Conservation (phyloP, 164 flowering plant genomes). For the Stephania japonica region DNA sequence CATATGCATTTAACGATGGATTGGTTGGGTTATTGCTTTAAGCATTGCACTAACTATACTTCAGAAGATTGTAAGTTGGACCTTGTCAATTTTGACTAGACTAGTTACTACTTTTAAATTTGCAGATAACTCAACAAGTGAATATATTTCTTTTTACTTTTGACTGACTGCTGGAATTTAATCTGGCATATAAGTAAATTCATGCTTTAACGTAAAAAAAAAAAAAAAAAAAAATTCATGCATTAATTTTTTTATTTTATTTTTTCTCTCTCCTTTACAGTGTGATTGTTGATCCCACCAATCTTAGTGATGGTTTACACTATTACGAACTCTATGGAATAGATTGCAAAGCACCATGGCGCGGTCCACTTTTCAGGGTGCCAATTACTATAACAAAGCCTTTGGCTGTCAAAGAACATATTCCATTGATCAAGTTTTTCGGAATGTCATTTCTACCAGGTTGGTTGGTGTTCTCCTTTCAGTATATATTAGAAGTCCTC, state of each 20-base stretch:
- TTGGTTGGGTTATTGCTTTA: too few relatives aligned
- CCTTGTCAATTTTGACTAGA: too few relatives aligned
- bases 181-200: neutral
- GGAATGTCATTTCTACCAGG: constrained; percentile 77
- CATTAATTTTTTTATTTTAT: too few relatives aligned
- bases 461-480: constrained; percentile 14
- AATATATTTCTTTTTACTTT: too few relatives aligned
- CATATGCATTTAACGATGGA: too few relatives aligned
- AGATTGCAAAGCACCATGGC: constrained; percentile 92
- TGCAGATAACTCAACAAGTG: too few relatives aligned
- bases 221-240: too few relatives aligned
- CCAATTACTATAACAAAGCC: constrained; percentile 90
- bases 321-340: constrained; percentile 79
- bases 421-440: constrained; percentile 49
- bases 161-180: neutral
- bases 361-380: constrained; percentile 88
- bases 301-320: constrained; percentile 69
- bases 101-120: too few relatives aligned
- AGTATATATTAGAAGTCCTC: neutral
- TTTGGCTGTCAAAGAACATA: constrained; percentile 35
- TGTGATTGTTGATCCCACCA: constrained; percentile 82
- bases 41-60: too few relatives aligned
- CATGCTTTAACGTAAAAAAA: neutral
- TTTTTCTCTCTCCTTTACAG: constrained; percentile 32
- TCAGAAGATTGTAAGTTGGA: too few relatives aligned